Conservation (phyloP, 2,329 filamentous ascomycete genomes). For the Sphaerostilbella broomeana region DNA sequence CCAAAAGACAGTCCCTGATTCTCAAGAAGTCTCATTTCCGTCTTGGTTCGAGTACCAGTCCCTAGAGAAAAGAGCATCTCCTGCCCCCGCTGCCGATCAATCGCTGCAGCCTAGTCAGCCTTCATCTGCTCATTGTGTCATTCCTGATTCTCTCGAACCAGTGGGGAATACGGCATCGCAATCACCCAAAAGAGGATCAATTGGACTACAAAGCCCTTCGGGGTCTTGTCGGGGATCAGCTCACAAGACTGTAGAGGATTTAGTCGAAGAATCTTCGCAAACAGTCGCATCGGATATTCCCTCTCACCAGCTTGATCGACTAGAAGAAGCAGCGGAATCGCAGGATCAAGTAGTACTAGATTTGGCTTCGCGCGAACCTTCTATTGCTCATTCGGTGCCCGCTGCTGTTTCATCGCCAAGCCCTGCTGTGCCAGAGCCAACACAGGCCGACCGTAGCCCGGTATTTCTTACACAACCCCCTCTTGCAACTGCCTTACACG, state of each 20-base stretch:
- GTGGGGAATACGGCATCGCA: constrained; percentile 4
- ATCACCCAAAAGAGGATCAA: not conserved
- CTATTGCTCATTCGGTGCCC: not conserved
- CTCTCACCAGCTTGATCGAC: constrained; percentile 22
- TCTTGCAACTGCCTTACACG: not conserved
- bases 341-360: constrained; percentile 1
- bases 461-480: constrained; percentile 9
- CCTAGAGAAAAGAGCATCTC: constrained; percentile 1
- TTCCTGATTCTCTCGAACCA: constrained; percentile 17
- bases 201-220: not conserved
- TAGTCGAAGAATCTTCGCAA: constrained; percentile 13
- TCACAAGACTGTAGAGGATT: constrained; percentile 10
- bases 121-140: constrained; percentile 2
- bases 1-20: constrained; percentile 37
- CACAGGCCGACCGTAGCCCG: constrained; percentile 6
- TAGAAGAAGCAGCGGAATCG: not conserved
- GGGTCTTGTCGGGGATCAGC: constrained; percentile 6
- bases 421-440: not conserved
- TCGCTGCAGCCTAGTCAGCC: not conserved
- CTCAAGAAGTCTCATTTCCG: constrained; percentile 31
- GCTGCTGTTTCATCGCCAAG: not conserved
- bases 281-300: constrained; percentile 18
- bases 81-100: not conserved
- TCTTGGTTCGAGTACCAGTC: constrained; percentile 16
- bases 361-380: constrained; percentile 1